Evolutionary conservation across 768 basidiomycete species (phyloP), one percentile per base, ranked within the genome.

Genomic region (Lentinula sp.): DNA sequence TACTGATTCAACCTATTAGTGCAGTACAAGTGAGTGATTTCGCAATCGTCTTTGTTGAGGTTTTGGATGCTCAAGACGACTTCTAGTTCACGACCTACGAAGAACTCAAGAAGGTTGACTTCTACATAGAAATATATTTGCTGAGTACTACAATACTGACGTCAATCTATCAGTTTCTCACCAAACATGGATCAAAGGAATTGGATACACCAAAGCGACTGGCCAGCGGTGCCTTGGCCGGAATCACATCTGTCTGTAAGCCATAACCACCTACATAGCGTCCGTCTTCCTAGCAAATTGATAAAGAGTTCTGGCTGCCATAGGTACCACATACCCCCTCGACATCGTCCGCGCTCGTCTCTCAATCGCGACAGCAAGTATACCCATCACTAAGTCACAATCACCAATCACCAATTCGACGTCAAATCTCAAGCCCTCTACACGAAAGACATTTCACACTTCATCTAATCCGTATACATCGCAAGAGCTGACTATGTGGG

Each of bases 241-340:
- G 96, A 32, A 91, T 98, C 64, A 90, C 91, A 8, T 95, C 93
- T 62, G 96, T 99, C 64, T 91, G 94, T 94, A 68, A 69, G 91
- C 37, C 33, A 61, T 59, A 15, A 63, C 57, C 49, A 28, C 39
- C 28, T 28, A 3, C 28, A 28, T 28, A 28, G 28, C 28, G 28
- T 28, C 28, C 28, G 28, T 28, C 28, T 28, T 28, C 28, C 28
- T 28, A 28, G 28, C 28, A 3, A 28, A 3, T 28, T 28, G 28
- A 16, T 10, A 20, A 35, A 5, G 45, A 57, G 9, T 35, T 53
- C 55, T 62, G 42, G 42, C 18, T 48, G 46, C 18, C 20, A 55
- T 62, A 92, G 91, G 87, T 65, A 81, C 91, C 51, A 94, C 92
- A 74, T 93, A 95, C 76, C 96, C 96, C 8, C 76, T 98, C 64